Percentiles rank a stretch among this genome's conserved stretches.
Evolutionary conservation across 306 rosid genomes (phyloP).

Genomic region (Prunus mume): DNA sequence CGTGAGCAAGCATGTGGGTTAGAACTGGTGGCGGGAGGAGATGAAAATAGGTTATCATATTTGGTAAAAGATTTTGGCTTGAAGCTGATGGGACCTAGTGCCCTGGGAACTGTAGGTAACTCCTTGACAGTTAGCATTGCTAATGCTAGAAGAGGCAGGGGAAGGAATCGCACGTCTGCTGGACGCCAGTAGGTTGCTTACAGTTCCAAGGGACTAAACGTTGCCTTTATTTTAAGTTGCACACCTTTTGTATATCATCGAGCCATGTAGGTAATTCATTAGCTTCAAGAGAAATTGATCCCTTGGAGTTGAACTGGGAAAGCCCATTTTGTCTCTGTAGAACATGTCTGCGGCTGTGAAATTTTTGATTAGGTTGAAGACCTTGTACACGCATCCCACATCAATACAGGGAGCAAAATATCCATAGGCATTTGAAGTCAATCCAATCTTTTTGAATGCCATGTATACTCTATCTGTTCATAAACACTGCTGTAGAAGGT

Average conservation of each 20-base stretch:
- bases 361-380: constrained; percentile 22
- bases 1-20: constrained; percentile 62
- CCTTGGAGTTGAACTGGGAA: constrained; percentile 14
- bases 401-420: neutral
- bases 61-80: constrained; percentile 56
- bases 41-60: constrained; percentile 49
- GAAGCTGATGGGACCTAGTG: constrained; percentile 68
- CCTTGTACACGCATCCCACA: constrained; percentile 13
- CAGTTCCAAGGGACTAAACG: constrained; percentile 8
- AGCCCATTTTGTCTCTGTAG: constrained; percentile 1
- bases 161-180: constrained; percentile 44
- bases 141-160: constrained; percentile 57
- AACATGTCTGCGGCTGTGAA: constrained; percentile 28
- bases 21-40: constrained; percentile 47
- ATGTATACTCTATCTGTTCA: neutral
- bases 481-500: neutral
- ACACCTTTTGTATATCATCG: constrained; percentile 22
- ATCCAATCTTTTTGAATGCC: neutral
- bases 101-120: constrained; percentile 37
- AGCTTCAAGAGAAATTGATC: constrained; percentile 18
- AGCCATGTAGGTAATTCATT: constrained; percentile 26
- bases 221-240: constrained; percentile 3
- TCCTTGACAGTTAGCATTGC: constrained; percentile 48
- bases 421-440: neutral
- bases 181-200: constrained; percentile 19